phyloP scores from a whole-genome alignment of 768 basidiomycete species.

The Russula brevipes region DNA sequence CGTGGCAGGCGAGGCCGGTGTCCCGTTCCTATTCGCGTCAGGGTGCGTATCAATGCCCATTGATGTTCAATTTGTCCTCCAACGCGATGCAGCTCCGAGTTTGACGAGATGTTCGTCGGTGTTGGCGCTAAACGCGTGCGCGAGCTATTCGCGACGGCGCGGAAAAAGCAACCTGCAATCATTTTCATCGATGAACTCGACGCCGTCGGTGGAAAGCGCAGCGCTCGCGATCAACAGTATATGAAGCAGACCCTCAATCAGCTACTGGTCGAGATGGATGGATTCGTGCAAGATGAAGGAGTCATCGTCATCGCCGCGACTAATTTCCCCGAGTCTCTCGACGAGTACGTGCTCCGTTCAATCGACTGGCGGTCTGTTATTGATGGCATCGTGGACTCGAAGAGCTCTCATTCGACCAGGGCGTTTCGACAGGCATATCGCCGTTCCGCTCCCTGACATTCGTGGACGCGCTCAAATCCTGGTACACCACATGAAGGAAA shows the following conservation, averaged over 20 bases:
- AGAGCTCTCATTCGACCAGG: conserved; percentile 95
- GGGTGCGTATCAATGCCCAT: conserved; percentile 41
- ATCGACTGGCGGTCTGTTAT: neutral
- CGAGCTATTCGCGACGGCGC: conserved; percentile 89
- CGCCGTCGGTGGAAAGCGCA: conserved; percentile 87
- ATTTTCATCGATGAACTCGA: conserved; percentile 98
- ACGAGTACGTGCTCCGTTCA: conserved; percentile 53
- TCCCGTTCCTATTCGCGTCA: conserved; percentile 95
- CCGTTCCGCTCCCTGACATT: conserved; percentile 92
- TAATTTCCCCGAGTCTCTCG: conserved; percentile 92
- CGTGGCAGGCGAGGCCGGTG: conserved; percentile 95
- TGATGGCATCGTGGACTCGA: neutral
- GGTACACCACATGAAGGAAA: conserved; percentile 82
- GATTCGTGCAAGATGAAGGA: conserved; percentile 89
- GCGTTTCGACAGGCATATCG: conserved; percentile 90
- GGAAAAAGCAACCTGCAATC: conserved; percentile 93
- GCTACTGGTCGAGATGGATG: conserved; percentile 94
- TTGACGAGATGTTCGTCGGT: conserved; percentile 98
- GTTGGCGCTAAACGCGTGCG: conserved; percentile 93
- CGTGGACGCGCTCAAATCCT: conserved; percentile 92
- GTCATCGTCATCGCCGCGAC: conserved; percentile 97
- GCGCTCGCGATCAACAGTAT: conserved; percentile 77
- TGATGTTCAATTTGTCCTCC: neutral
- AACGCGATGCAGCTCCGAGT: conserved; percentile 62
- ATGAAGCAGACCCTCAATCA: conserved; percentile 96